Conservation (phyloP, 805 yeast species). For the Candida easanensis region DNA sequence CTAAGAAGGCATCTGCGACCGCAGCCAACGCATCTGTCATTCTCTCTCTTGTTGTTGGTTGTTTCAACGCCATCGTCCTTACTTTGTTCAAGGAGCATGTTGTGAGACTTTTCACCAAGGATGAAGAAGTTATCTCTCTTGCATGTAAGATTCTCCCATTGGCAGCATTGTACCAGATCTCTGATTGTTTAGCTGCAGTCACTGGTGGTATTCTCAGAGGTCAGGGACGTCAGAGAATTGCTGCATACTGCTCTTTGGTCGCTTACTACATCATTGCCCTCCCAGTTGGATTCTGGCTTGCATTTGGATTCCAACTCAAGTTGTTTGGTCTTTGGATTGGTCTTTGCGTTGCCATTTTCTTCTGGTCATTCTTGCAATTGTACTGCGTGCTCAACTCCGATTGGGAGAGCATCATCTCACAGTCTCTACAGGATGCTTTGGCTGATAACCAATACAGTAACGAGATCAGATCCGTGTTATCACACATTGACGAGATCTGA, state of each 20-base stretch:
- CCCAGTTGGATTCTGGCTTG: slow-evolving; percentile 52
- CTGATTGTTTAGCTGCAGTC: slow-evolving; percentile 67
- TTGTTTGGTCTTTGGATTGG: slow-evolving; percentile 65
- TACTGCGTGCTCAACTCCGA: slow-evolving; percentile 35
- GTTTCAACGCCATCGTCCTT: slow-evolving; percentile 45
- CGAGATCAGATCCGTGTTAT: slow-evolving; percentile 25
- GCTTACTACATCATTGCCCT: slow-evolving; percentile 59
- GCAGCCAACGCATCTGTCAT: slow-evolving; percentile 43
- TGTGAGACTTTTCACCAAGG: slow-evolving; percentile 58
- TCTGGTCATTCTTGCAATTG: slow-evolving; percentile 46
- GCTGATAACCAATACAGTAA: slow-evolving; percentile 17
- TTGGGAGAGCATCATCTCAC: slow-evolving; percentile 45
- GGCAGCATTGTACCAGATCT: slow-evolving; percentile 66
- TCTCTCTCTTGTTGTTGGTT: slow-evolving; percentile 38
- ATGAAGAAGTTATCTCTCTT: slow-evolving; percentile 49
- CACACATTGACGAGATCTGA: slow-evolving; percentile 17
- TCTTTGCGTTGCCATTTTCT: slow-evolving; percentile 47
- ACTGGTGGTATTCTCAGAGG: slow-evolving; percentile 78
- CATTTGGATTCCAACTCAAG: slow-evolving; percentile 45
- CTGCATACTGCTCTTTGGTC: slow-evolving; percentile 54
- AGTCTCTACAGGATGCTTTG: slow-evolving; percentile 39
- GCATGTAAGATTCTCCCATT: slow-evolving; percentile 56
- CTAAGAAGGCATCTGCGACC: slow-evolving; percentile 41
- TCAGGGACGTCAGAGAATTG: slow-evolving; percentile 68
- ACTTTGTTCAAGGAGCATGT: slow-evolving; percentile 41